Conservation (phyloP, 257 asterid genomes). For the Cynanchum wilfordii region DNA sequence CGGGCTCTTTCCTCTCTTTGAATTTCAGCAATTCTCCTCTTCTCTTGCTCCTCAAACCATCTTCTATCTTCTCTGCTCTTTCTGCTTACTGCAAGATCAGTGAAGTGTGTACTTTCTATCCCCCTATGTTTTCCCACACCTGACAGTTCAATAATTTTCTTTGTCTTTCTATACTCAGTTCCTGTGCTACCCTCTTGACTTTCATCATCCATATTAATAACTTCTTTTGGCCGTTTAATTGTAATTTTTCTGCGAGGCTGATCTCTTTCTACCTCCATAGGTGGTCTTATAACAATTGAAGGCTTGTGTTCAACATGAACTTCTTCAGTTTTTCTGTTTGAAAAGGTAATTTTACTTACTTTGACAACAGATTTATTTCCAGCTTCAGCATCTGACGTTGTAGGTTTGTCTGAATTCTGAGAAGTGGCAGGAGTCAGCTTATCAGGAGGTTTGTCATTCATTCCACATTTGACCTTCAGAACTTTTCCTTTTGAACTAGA, state of each 20-base stretch:
- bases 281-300: constrained; percentile 72
- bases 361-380: constrained; percentile 56
- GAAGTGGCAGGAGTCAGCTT: constrained; percentile 64
- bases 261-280: constrained; percentile 63
- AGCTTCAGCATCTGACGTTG: constrained; percentile 58
- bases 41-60: constrained; percentile 60
- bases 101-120: constrained; percentile 34
- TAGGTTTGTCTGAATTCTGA: constrained; percentile 67
- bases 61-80: constrained; percentile 51
- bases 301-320: constrained; percentile 55
- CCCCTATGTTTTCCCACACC: constrained; percentile 49
- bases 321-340: constrained; percentile 76
- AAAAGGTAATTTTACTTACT: constrained; percentile 71
- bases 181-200: constrained; percentile 89
- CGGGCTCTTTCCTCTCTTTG: constrained; percentile 53
- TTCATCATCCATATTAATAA: constrained; percentile 52
- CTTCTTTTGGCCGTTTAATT: constrained; percentile 75
- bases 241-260: constrained; percentile 71
- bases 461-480: constrained; percentile 82
- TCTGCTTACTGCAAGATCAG: constrained; percentile 56
- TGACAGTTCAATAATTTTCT: constrained; percentile 68
- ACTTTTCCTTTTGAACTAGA: constrained; percentile 69
- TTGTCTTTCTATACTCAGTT: constrained; percentile 69
- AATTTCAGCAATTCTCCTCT: constrained; percentile 50
- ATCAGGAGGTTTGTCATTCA: constrained; percentile 67